phyloP scores from a whole-genome alignment of 805 yeast genomes.

The Pichia paraexigua region DNA sequence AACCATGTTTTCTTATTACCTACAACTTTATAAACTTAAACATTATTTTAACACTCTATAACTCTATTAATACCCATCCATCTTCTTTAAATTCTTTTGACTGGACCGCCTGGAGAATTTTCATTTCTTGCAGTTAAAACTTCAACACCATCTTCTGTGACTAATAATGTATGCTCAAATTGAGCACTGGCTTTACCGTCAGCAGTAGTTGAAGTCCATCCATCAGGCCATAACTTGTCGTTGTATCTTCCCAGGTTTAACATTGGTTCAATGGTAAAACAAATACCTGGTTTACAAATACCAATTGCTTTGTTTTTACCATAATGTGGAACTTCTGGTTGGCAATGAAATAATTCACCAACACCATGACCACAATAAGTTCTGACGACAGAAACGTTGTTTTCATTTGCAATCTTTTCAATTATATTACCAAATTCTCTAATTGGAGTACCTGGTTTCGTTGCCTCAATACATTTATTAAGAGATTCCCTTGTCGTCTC shows the following conservation, averaged over 20 bases:
- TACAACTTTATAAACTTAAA: neutral
- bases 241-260: slow-evolving; percentile 73
- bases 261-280: slow-evolving; percentile 98
- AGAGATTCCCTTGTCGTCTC: slow-evolving; percentile 87
- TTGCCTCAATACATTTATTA: slow-evolving; percentile 71
- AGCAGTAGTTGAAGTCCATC: slow-evolving; percentile 89
- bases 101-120: slow-evolving; percentile 84
- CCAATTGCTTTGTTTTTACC: slow-evolving; percentile 91
- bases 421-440: slow-evolving; percentile 81
- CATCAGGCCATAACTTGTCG: slow-evolving; percentile 92
- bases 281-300: slow-evolving; percentile 90
- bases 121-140: slow-evolving; percentile 76
- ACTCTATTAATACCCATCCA: neutral
- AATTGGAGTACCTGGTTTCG: slow-evolving; percentile 89
- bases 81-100: slow-evolving; percentile 37
- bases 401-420: slow-evolving; percentile 74
- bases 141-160: slow-evolving; percentile 91
- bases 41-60: neutral
- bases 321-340: slow-evolving; percentile 91
- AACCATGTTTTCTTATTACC: neutral
- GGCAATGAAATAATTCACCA: slow-evolving; percentile 78
- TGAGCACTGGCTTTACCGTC: slow-evolving; percentile 92
- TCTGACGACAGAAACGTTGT: slow-evolving; percentile 80
- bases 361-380: slow-evolving; percentile 94
- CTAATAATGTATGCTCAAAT: slow-evolving; percentile 87